Evolutionary conservation across 495 filamentous ascomycete genomes (phyloP).

Genomic region (Geoglossum glabrum): DNA sequence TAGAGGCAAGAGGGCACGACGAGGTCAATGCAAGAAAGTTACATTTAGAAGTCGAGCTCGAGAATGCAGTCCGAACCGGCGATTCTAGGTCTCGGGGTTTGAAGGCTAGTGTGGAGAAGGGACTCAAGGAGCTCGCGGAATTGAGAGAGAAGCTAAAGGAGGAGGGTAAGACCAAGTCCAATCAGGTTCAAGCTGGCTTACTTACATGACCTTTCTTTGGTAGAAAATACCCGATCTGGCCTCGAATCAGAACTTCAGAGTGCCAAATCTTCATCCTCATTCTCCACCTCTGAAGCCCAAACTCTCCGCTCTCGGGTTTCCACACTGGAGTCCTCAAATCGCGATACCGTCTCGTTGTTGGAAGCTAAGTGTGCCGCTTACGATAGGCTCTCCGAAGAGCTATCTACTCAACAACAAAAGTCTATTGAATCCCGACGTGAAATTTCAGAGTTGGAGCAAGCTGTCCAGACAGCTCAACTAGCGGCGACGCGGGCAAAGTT

Average conservation of each 20-base stretch:
- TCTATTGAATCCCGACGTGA: constrained; percentile 63
- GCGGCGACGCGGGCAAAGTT: constrained; percentile 59
- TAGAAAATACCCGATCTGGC: constrained; percentile 41
- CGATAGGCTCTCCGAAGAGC: constrained; percentile 65
- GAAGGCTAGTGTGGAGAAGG: constrained; percentile 62
- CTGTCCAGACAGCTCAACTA: constrained; percentile 59
- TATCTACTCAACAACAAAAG: constrained; percentile 74
- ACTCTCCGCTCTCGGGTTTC: constrained; percentile 58
- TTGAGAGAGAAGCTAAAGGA: constrained; percentile 57
- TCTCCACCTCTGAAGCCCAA: constrained; percentile 56
- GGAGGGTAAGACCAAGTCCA: constrained; percentile 39
- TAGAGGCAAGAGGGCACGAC: constrained; percentile 63
- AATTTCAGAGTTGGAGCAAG: constrained; percentile 57
- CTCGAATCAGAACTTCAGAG: constrained; percentile 66
- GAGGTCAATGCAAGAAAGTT: constrained; percentile 64
- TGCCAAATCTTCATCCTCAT: constrained; percentile 54
- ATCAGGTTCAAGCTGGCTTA: not conserved
- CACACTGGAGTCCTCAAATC: constrained; percentile 74
- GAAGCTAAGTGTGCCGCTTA: constrained; percentile 80
- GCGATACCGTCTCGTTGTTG: constrained; percentile 68
- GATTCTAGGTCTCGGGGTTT: constrained; percentile 65
- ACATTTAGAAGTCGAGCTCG: constrained; percentile 74
- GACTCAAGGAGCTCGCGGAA: constrained; percentile 56
- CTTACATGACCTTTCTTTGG: not conserved
- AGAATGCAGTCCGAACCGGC: constrained; percentile 60